Conservation (phyloP, 495 filamentous ascomycete species). For the Friedmanniomyces simplex region DNA sequence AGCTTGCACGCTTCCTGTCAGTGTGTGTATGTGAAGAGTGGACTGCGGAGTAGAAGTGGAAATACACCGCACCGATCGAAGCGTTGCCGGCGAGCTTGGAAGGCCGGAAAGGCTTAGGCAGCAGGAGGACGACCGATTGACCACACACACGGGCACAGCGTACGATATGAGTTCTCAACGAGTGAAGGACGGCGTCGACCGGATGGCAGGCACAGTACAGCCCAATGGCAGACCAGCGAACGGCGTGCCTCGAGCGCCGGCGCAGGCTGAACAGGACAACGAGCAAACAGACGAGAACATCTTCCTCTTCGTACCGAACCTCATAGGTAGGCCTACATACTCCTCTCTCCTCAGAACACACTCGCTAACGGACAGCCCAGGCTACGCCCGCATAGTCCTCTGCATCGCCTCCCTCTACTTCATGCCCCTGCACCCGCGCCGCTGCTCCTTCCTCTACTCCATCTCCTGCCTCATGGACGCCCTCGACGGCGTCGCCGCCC, state of each 20-base stretch:
- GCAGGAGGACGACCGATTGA: too few relatives aligned
- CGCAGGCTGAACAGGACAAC: background rate
- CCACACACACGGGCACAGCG: background rate
- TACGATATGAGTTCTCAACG: background rate
- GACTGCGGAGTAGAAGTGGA: too few relatives aligned
- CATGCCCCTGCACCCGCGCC: conserved; percentile 94
- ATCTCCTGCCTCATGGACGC: conserved; percentile 90
- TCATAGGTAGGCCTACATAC: conserved; percentile 59
- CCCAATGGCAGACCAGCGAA: conserved; percentile 3
- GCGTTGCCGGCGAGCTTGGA: too few relatives aligned
- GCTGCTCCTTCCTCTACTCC: conserved; percentile 82
- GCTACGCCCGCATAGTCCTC: conserved; percentile 80
- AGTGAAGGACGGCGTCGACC: background rate
- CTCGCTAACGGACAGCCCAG: conserved; percentile 34
- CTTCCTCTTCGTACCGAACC: conserved; percentile 88
- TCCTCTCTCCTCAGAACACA: background rate
- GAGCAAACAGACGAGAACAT: conserved; percentile 62
- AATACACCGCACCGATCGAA: too few relatives aligned
- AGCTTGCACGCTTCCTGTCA: too few relatives aligned
- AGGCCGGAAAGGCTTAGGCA: too few relatives aligned
- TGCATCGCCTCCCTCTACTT: conserved; percentile 91
- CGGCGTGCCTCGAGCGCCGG: conserved; percentile 2
- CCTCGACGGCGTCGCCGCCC: conserved; percentile 82
- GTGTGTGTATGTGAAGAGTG: too few relatives aligned
- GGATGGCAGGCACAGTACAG: background rate